Evolutionary conservation across 2,329 filamentous ascomycete species (phyloP).

Genomic region (Trichoderma atrobrunneum): DNA sequence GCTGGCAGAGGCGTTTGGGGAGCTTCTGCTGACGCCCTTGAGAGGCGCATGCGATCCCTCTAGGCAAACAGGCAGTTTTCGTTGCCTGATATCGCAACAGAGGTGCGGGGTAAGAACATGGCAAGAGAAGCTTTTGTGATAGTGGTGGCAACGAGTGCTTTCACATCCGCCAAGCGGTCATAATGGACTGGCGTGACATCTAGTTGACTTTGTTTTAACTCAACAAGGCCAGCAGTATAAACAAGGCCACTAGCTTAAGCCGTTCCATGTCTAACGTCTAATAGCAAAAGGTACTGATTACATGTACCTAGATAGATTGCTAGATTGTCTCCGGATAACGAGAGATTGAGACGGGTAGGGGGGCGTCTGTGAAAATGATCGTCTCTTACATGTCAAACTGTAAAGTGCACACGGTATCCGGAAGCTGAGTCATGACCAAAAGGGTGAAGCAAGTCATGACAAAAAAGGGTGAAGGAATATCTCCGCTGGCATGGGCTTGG

Average conservation of each 20-base stretch:
- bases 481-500: not conserved
- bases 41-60: not conserved
- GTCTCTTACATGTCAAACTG: not conserved
- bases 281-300: not conserved
- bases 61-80: not conserved
- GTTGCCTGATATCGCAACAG: not conserved
- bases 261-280: not conserved
- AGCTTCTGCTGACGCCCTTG: not conserved
- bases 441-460: not conserved
- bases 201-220: not conserved
- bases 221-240: not conserved
- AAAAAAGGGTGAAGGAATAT: not conserved
- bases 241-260: not conserved
- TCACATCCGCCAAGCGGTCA: not conserved
- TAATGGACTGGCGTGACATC: not conserved
- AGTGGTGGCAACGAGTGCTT: not conserved
- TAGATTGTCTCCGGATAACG: not conserved
- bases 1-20: not conserved
- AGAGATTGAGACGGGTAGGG: not conserved
- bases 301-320: not conserved
- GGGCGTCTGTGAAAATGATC: not conserved
- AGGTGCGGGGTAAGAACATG: conserved; percentile 5
- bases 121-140: conserved; percentile 5
- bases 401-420: not conserved
- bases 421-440: not conserved